Percentiles rank a stretch among this genome's conserved stretches.
phyloP scores from a whole-genome alignment of 2,329 filamentous ascomycete species.

The Periconia sp. region DNA sequence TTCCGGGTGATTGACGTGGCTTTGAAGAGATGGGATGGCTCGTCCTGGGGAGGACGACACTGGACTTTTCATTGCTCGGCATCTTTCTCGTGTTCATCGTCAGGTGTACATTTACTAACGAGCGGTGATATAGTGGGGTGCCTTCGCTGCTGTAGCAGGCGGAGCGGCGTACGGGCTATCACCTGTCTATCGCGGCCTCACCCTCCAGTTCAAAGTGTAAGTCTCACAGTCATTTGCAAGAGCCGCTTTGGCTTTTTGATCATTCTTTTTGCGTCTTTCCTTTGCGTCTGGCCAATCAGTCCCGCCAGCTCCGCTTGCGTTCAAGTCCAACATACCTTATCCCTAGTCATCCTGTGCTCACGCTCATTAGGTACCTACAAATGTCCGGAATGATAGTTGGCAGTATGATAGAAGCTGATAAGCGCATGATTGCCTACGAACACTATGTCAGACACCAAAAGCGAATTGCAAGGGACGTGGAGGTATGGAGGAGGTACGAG shows the following conservation, averaged over 20 bases:
- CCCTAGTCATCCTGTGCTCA: slow-evolving; percentile 3
- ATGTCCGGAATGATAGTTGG: slow-evolving; percentile 88
- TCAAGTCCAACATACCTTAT: too few relatives aligned
- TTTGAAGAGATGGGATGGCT: background rate
- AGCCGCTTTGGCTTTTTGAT: background rate
- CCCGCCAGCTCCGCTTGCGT: too few relatives aligned
- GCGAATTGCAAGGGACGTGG: slow-evolving; percentile 67
- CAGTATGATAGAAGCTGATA: slow-evolving; percentile 77
- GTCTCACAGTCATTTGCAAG: slow-evolving; percentile 6
- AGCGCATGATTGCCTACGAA: slow-evolving; percentile 71
- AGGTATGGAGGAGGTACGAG: slow-evolving; percentile 72
- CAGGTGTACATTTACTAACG: background rate
- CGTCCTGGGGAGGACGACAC: background rate
- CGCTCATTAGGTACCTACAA: slow-evolving; percentile 70
- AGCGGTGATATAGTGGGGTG: slow-evolving; percentile 63
- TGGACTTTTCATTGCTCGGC: background rate
- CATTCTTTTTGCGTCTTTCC: background rate
- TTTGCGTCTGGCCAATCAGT: background rate
- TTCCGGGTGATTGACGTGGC: too few relatives aligned
- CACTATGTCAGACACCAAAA: slow-evolving; percentile 68
- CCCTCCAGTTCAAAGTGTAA: slow-evolving; percentile 44
- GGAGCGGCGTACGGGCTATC: slow-evolving; percentile 68
- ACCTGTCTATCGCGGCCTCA: slow-evolving; percentile 70
- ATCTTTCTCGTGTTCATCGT: background rate
- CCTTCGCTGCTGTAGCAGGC: slow-evolving; percentile 67